Evolutionary conservation across 768 basidiomycete genomes (phyloP).

Genomic region (Macrocybe gigantea): DNA sequence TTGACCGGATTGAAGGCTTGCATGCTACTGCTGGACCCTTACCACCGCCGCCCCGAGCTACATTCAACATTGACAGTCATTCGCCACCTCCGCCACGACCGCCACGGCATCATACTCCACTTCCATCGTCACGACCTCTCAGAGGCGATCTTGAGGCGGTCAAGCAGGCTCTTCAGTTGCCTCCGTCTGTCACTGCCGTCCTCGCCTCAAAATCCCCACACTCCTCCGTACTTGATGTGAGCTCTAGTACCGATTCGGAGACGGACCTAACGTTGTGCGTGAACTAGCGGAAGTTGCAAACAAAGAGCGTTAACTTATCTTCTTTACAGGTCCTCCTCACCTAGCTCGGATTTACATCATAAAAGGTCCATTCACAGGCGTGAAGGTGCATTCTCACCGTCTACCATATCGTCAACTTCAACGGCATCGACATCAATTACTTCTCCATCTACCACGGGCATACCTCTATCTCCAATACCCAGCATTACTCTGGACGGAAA

Average conservation of each 20-base stretch:
- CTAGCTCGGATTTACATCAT: conserved; percentile 9
- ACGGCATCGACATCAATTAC: conserved; percentile 8
- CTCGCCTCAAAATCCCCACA: conserved; percentile 22
- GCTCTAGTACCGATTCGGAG: conserved; percentile 5
- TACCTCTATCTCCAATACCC: conserved; percentile 1
- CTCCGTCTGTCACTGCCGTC: conserved; percentile 44
- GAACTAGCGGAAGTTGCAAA: too few species aligned
- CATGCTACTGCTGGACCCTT: conserved; percentile 72
- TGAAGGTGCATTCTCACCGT: conserved; percentile 66
- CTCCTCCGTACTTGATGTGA: conserved; percentile 3
- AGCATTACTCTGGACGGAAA: not conserved
- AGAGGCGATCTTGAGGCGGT: conserved; percentile 49
- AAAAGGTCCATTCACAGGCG: conserved; percentile 35
- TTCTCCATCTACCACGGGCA: conserved; percentile 6
- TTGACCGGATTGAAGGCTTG: conserved; percentile 28
- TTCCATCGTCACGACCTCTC: conserved; percentile 22
- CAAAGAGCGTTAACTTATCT: too few species aligned
- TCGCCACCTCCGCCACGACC: conserved; percentile 54
- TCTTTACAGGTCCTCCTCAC: conserved; percentile 6
- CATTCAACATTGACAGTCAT: conserved; percentile 39
- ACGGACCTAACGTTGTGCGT: not conserved
- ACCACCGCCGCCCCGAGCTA: conserved; percentile 61
- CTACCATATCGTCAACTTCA: conserved; percentile 16
- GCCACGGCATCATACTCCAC: conserved; percentile 56
- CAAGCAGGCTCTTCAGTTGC: conserved; percentile 55